A percentile compares a stretch with the other conserved stretches of the same genome.
These are phyloP conservation scores for Oldenlandia corymbosa DNA, from an alignment of 257 asterid species.

Conservation along the genomic window DNA sequence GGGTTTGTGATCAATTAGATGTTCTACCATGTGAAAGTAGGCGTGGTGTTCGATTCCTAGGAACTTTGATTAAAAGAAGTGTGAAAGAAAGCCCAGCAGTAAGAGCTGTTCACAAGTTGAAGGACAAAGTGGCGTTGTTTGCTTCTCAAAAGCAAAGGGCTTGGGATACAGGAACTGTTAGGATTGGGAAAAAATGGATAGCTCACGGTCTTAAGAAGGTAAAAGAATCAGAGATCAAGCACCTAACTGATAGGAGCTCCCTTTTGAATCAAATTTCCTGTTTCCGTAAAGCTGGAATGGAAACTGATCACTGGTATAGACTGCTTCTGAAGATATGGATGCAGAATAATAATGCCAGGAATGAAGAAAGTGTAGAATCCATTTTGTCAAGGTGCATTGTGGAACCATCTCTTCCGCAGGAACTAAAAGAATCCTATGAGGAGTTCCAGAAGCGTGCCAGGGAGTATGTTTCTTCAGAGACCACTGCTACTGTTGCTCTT, in stretches of 20 bases:
- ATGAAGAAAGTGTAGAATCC: constrained; percentile 38
- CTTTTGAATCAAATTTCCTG: constrained; percentile 49
- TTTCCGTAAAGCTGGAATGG: constrained; percentile 76
- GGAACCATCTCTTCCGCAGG: constrained; percentile 84
- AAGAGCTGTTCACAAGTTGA: constrained; percentile 76
- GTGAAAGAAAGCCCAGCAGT: constrained; percentile 58
- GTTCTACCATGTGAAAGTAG: constrained; percentile 48
- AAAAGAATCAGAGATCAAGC: constrained; percentile 88
- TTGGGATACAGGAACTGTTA: constrained; percentile 68
- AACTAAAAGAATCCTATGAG: constrained; percentile 54
- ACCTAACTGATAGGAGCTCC: constrained; percentile 50
- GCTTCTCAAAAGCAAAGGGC: constrained; percentile 66
- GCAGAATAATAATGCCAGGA: constrained; percentile 47
- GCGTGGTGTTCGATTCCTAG: constrained; percentile 59
- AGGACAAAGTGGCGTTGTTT: constrained; percentile 63
- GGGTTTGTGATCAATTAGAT: constrained; percentile 35
- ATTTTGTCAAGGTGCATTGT: constrained; percentile 49
- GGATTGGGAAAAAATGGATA: constrained; percentile 82
- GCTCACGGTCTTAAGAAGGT: constrained; percentile 89
- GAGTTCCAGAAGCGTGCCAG: constrained; percentile 64
- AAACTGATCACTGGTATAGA: constrained; percentile 94
- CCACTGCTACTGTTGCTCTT: constrained; percentile 68
- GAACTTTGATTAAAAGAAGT: constrained; percentile 53
- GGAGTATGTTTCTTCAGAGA: constrained; percentile 64
- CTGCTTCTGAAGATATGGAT: constrained; percentile 69